Conservation (phyloP, 2,329 filamentous ascomycete genomes). For the Colletotrichum navitas region DNA sequence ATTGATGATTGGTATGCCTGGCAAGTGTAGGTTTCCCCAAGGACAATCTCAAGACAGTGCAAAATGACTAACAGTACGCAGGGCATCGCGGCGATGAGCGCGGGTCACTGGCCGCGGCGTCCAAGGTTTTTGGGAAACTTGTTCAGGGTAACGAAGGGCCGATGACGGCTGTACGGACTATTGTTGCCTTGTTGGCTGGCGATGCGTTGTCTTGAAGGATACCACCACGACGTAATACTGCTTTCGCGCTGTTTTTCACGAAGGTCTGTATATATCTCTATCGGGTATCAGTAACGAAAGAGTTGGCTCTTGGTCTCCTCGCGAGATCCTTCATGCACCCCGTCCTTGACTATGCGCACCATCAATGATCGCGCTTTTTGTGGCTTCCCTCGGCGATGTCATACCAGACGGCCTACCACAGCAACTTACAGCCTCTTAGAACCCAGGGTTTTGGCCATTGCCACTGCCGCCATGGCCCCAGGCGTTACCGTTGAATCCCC, state of each 20-base stretch:
- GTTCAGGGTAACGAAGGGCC: constrained; percentile 68
- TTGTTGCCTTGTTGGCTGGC: constrained; percentile 71
- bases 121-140: constrained; percentile 71
- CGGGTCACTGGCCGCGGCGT: constrained; percentile 68
- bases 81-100: constrained; percentile 72
- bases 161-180: constrained; percentile 67
- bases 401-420: background rate
- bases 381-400: no score
- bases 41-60: background rate
- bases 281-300: background rate
- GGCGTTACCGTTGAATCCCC: background rate
- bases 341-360: no score
- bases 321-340: background rate
- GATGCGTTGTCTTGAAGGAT: constrained; percentile 46
- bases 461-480: background rate
- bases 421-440: background rate
- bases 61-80: constrained; percentile 48
- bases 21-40: constrained; percentile 68
- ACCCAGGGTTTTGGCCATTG: background rate
- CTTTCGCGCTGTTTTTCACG: background rate
- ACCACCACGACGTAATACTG: constrained; percentile 4
- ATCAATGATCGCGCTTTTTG: background rate
- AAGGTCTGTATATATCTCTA: constrained; percentile 1
- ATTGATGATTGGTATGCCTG: constrained; percentile 68
- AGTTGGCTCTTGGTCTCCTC: no score